A percentile compares a stretch with the other conserved stretches of the same genome.
Conservation (phyloP, 192 early-diverging fungal genomes). For the Oehlia diaphana region DNA sequence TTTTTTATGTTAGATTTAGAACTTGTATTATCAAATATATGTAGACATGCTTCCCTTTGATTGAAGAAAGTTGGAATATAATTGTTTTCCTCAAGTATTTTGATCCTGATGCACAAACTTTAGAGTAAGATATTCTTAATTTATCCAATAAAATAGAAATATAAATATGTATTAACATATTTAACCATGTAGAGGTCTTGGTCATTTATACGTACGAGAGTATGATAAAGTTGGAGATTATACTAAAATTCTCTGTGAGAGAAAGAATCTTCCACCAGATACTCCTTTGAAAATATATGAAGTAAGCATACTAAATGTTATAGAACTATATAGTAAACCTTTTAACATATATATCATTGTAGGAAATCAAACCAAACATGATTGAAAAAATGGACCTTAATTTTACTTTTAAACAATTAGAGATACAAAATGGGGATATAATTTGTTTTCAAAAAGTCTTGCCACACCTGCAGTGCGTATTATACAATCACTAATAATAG, state of each 20-base stretch:
- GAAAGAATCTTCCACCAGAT: constrained; percentile 52
- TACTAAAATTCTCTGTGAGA: constrained; percentile 52
- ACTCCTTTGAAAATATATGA: constrained; percentile 69
- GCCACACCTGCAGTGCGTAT: constrained; percentile 22
- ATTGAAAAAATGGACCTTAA: constrained; percentile 74
- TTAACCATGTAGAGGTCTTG: constrained; percentile 46
- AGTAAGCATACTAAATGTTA: constrained; percentile 27
- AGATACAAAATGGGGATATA: constrained; percentile 94
- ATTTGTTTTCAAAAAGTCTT: constrained; percentile 74
- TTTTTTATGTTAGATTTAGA: too few relatives aligned
- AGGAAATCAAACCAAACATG: constrained; percentile 94
- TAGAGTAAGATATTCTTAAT: constrained; percentile 52
- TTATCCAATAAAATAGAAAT: constrained; percentile 17
- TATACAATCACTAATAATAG: too few relatives aligned
- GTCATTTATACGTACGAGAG: constrained; percentile 51
- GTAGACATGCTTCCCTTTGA: constrained; percentile 5
- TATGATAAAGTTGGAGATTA: constrained; percentile 63
- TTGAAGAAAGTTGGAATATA: constrained; percentile 34
- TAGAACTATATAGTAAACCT: too few relatives aligned
- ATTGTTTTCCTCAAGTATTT: constrained; percentile 89
- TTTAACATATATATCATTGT: not conserved
- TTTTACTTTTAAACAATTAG: constrained; percentile 65
- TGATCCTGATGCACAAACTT: constrained; percentile 56
- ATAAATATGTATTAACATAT: not conserved
- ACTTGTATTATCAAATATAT: not conserved